These are phyloP conservation scores for Limonium bicolor DNA, from an alignment of 148 eudicot genomes.

Conservation along the genomic window DNA sequence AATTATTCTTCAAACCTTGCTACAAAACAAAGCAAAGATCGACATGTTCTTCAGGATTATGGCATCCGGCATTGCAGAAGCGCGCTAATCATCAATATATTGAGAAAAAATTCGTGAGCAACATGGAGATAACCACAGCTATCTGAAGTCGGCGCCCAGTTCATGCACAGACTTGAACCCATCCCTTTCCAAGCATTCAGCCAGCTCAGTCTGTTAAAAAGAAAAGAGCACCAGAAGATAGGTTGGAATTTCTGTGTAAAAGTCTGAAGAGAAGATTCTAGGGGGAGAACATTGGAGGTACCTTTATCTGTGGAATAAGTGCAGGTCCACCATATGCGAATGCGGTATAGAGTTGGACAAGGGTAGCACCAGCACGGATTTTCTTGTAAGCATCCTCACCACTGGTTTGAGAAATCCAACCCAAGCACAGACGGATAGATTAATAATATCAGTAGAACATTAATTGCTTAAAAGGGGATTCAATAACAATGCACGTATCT, in stretches of 20 bases:
- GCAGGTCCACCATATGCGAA: slow-evolving; percentile 98
- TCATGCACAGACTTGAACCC: slow-evolving; percentile 88
- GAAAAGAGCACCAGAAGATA: too few relatives aligned
- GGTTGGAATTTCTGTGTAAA: too few relatives aligned
- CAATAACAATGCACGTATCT: background rate
- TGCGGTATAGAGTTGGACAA: slow-evolving; percentile 86
- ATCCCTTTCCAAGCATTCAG: slow-evolving; percentile 79
- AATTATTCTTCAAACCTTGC: too few relatives aligned
- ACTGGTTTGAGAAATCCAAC: slow-evolving; percentile 27
- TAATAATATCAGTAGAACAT: background rate
- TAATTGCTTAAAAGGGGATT: background rate
- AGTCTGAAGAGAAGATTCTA: too few relatives aligned
- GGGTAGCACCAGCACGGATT: slow-evolving; percentile 86
- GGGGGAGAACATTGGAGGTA: slow-evolving; percentile 6
- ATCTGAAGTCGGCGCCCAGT: slow-evolving; percentile 79
- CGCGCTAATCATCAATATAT: too few relatives aligned
- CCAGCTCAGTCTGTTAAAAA: slow-evolving; percentile 60
- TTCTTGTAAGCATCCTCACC: slow-evolving; percentile 97
- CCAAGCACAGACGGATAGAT: background rate
- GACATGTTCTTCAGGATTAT: too few relatives aligned
- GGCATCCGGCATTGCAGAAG: too few relatives aligned
- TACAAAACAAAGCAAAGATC: too few relatives aligned
- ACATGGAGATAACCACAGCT: too few relatives aligned
- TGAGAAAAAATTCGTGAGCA: too few relatives aligned
- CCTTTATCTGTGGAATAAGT: slow-evolving; percentile 90